Evolutionary conservation across 2,329 filamentous ascomycete species (phyloP), one percentile per base, ranked within the genome.

Genomic region (Pseudopithomyces maydicus): DNA sequence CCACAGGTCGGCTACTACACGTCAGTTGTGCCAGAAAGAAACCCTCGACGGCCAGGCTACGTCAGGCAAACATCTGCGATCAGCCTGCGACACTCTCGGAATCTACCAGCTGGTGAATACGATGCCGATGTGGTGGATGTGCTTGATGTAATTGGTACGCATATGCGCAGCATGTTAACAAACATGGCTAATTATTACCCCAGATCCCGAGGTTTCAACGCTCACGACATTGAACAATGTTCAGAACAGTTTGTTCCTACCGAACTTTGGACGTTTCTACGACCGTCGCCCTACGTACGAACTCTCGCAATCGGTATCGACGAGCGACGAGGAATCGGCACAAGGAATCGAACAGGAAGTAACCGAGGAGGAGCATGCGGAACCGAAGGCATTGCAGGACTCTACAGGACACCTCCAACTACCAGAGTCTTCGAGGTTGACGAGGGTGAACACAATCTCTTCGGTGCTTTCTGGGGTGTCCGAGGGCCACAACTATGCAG

Each of bases 181-280:
- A 45, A 62, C 29, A 15, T 65, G 75, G 63, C 72, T 80, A 54
- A 79, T 61, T 41, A 23, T 50, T 6, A 15, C 6, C 41, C 32
- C 60, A 92, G 91, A 96, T 65, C 91, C 91, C 42, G 90, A 95
- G 77, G 88, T 96, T 2, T 87, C 90, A 23, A 90, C 91, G 0
- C 79, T 96, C 6, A 91, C 90, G 0, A 94, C 91, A 6, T 83
- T 96, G 10, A 96, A 91, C 48, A 96, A 96, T 69, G 88, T 96
- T n/a, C 91, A 96, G 70, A 96, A 96, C 72, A 95, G 91, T 0
- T 84, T 96, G 2, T 96, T 96, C 74, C 79, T 96, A 1, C 92
- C 92, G 0, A 88, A 92, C 62, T 80, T 96, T 26, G 91, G 91
- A 32, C 80, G 82, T 56, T 86, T 87, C 62, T 69, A 95, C 55